A percentile compares a stretch with the other conserved stretches of the same genome.
Evolutionary conservation across 441 rosid genomes (phyloP).

Genomic region (Mallotus japonicus): DNA sequence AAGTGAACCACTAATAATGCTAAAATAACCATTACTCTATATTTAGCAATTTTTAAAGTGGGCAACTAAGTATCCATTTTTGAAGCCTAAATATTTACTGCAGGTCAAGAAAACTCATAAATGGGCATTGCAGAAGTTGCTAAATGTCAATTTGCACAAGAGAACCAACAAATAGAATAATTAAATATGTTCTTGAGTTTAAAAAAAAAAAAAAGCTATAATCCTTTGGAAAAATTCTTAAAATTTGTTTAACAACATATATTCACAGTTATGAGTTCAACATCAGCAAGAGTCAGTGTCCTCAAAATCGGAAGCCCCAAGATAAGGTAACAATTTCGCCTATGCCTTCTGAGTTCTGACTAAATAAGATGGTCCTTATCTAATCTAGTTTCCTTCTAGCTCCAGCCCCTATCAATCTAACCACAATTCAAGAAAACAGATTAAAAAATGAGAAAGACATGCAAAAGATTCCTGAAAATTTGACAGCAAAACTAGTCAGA

Average conservation of each 20-base stretch:
- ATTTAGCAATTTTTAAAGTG: neutral
- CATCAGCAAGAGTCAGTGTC: neutral
- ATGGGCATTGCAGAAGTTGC: slow-evolving; percentile 8
- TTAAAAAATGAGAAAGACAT: neutral
- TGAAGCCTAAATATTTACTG: neutral
- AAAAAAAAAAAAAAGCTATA: neutral
- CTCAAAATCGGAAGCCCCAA: too few relatives aligned
- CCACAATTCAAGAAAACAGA: neutral
- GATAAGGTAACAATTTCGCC: too few relatives aligned
- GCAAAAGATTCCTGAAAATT: slow-evolving; percentile 4
- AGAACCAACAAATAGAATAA: neutral
- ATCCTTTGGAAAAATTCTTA: neutral
- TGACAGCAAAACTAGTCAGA: slow-evolving; percentile 4
- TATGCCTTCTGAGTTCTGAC: too few relatives aligned
- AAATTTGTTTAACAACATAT: neutral
- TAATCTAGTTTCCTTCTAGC: too few relatives aligned
- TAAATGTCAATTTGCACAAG: neutral
- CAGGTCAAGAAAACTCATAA: neutral
- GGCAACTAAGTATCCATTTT: neutral
- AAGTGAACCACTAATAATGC: neutral
- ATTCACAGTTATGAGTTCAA: too few relatives aligned
- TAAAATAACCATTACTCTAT: neutral
- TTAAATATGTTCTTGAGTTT: too few relatives aligned
- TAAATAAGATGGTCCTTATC: too few relatives aligned
- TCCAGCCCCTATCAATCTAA: neutral